Conservation (phyloP, 108 stramenopile genomes). For the Cyclostephanos invisitatus region DNA sequence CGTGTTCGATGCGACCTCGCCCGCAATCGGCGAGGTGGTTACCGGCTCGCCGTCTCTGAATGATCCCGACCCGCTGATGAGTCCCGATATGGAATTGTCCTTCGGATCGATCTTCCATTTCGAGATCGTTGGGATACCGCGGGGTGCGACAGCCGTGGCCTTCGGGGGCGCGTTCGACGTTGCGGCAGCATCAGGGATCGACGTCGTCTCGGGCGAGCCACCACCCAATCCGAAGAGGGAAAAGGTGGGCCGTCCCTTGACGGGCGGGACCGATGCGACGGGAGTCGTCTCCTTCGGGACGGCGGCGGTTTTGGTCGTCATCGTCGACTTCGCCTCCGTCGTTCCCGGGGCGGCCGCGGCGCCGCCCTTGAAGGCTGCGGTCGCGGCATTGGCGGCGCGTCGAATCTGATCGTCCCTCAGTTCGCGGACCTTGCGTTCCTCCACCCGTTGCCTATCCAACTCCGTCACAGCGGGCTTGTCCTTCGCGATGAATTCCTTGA, state of each 20-base stretch:
- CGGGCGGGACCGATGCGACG: constrained; percentile 24
- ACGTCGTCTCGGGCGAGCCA: constrained; percentile 3
- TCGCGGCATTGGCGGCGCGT: constrained; percentile 12
- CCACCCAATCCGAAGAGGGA: constrained; percentile 53
- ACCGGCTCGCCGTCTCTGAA: constrained; percentile 59
- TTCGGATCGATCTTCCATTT: constrained; percentile 52
- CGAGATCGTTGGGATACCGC: constrained; percentile 55
- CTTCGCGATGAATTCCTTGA: constrained; percentile 47
- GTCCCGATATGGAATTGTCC: constrained; percentile 60
- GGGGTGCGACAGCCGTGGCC: constrained; percentile 33
- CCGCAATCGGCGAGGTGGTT: constrained; percentile 50
- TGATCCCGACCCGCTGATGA: constrained; percentile 48
- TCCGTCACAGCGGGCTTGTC: constrained; percentile 39
- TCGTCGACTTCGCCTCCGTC: constrained; percentile 9
- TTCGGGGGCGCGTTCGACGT: constrained; percentile 5
- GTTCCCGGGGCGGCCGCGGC: constrained; percentile 9
- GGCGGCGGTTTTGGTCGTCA: constrained; percentile 12
- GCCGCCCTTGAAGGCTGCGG: constrained; percentile 8
- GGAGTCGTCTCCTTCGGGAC: constrained; percentile 18
- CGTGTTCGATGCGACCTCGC: constrained; percentile 33
- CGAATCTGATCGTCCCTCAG: constrained; percentile 25
- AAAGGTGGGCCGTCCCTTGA: constrained; percentile 46
- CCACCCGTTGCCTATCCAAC: constrained; percentile 40
- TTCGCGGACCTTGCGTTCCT: constrained; percentile 33
- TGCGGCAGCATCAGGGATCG: neutral